Percentiles rank a stretch among this genome's conserved stretches.
Evolutionary conservation across 140 eudicot genomes (phyloP).

Genomic region (Oenanthe javanica): DNA sequence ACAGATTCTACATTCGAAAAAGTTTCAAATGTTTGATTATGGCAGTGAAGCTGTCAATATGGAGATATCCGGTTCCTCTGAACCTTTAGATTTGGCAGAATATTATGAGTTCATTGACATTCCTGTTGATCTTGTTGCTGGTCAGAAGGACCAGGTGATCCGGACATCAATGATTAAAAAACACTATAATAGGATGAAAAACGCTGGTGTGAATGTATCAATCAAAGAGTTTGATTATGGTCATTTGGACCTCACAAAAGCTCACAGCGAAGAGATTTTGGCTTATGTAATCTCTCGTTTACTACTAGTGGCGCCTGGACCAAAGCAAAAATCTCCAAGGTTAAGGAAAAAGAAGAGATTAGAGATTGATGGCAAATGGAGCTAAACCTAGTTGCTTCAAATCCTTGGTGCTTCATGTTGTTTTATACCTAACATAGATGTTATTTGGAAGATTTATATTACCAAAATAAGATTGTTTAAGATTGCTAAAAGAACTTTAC

Average conservation of each 20-base stretch:
- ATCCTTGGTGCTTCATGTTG: not conserved
- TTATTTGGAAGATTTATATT: not conserved
- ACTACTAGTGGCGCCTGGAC: conserved; percentile 37
- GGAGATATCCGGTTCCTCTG: conserved; percentile 49
- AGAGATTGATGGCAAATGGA: conserved; percentile 8
- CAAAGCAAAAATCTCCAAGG: conserved; percentile 27
- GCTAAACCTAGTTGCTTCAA: not conserved
- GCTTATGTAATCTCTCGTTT: conserved; percentile 80
- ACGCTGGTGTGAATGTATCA: conserved; percentile 14
- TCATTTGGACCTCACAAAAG: conserved; percentile 80
- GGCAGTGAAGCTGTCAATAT: conserved; percentile 57
- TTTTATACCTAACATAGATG: not conserved
- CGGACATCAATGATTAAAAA: no score
- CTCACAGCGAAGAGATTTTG: conserved; percentile 80
- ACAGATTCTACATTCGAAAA: conserved; percentile 45
- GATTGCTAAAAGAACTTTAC: not conserved
- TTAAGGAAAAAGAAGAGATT: conserved; percentile 26
- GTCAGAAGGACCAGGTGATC: conserved; percentile 58
- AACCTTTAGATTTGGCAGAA: conserved; percentile 75
- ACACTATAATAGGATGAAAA: no score
- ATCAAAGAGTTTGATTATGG: conserved; percentile 73
- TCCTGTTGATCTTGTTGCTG: conserved; percentile 90
- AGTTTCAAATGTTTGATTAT: conserved; percentile 74
- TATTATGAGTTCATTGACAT: conserved; percentile 53
- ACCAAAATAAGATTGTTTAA: not conserved